Evolutionary conservation across 2,329 filamentous ascomycete genomes (phyloP), one percentile per base, ranked within the genome.

Genomic region (Aspergillus tanneri): DNA sequence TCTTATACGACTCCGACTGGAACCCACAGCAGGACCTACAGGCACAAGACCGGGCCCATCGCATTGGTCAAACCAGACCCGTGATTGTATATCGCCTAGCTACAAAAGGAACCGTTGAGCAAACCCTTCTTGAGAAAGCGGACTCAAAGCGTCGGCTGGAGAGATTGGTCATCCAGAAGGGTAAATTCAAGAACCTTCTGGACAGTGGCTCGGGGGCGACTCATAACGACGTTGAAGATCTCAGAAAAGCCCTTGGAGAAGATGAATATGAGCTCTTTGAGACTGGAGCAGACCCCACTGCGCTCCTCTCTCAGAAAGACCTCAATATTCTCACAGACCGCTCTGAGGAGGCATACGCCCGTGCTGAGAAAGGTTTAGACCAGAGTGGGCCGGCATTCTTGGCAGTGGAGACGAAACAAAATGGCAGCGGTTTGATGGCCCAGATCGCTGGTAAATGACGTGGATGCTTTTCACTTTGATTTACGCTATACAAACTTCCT

Each of bases 1-100:
- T 97, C 37, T 77, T 97, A 0, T 97, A 93, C 58, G 92, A 97
- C 68, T 84, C 79, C 8, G 83, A 96, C 61, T 96, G 92, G 84
- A 99, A 99, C 60, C 93, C 93, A 0, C 93, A 99, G 66, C 92
- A 96, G 64, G 93, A 99, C 67, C 77, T 99, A 0, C 93, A 99
- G 65, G 93, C 93, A 0, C 93, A 97, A 70, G 93, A 99, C 63
- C 88, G 93, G 4, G 90, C 89, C 0, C 93, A 99, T 65, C 84
- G 93, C 10, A 97, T 99, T 54, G 93, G 93, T 0, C 93, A 99
- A 68, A 96, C 85, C 0, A 81, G 86, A 2, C 93, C 93, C 0
- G 93, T 99, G 1, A 83, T 99, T 16, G 87, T 99, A 0, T 99
- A 95, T 69, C 86, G 93, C 1, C 84, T 99, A 25, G 92, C 93